phyloP scores from a whole-genome alignment of 306 rosid species.

The Quercus rubra region DNA sequence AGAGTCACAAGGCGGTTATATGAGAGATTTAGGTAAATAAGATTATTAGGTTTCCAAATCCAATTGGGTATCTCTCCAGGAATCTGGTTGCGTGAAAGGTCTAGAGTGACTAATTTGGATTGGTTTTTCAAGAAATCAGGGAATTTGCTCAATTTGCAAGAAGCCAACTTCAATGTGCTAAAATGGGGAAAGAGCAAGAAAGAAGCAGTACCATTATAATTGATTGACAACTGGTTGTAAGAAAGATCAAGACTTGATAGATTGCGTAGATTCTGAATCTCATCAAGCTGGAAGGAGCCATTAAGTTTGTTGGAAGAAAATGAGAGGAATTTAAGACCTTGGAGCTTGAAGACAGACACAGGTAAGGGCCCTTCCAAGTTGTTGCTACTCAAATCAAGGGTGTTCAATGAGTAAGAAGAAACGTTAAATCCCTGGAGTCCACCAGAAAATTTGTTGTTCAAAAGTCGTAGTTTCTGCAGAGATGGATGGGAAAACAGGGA shows the following conservation, averaged over 20 bases:
- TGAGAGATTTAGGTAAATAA: constrained; percentile 38
- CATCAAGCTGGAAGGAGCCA: not conserved
- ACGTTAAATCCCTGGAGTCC: not conserved
- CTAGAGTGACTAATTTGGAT: not conserved
- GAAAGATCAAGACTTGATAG: constrained; percentile 22
- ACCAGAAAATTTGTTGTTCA: not conserved
- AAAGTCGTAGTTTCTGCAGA: not conserved
- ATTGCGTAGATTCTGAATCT: not conserved
- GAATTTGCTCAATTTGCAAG: not conserved
- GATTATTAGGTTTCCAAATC: constrained; percentile 32
- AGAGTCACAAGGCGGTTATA: constrained; percentile 9
- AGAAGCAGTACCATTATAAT: not conserved
- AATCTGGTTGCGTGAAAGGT: constrained; percentile 38
- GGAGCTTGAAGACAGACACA: not conserved
- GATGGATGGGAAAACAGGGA: not conserved
- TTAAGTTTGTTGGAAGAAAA: constrained; percentile 19
- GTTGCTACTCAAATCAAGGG: too few relatives aligned
- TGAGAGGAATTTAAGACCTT: not conserved
- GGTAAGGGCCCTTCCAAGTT: not conserved
- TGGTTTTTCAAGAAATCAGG: constrained; percentile 24
- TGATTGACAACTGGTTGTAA: not conserved
- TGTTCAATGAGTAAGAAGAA: not conserved
- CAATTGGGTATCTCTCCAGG: constrained; percentile 35
- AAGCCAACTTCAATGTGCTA: not conserved
- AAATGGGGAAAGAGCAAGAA: not conserved